Conservation (phyloP, 1,284 basidiomycete genomes). For the Rhodotorula sp. region DNA sequence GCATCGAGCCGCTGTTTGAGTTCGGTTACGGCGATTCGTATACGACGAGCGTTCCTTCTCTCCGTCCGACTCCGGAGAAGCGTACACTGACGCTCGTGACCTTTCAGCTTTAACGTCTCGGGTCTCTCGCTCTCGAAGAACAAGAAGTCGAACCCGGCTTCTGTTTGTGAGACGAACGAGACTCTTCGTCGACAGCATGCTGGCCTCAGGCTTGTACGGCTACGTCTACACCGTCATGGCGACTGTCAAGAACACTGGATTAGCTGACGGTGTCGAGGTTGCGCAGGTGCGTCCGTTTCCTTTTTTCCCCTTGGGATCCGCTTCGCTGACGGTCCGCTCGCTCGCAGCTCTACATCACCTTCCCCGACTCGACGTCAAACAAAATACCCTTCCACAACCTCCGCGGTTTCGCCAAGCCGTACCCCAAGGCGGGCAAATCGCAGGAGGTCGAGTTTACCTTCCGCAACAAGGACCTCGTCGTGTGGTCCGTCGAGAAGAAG, state of each 20-base stretch:
- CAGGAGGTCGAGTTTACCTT: constrained; percentile 47
- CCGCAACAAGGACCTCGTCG: constrained; percentile 51
- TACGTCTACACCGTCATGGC: constrained; percentile 48
- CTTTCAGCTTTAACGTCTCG: constrained; percentile 48
- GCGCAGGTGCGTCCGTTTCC: constrained; percentile 45
- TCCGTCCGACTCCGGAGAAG: no score
- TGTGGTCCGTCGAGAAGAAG: constrained; percentile 50
- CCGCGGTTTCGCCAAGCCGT: constrained; percentile 47
- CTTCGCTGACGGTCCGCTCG: neutral
- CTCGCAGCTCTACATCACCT: constrained; percentile 49
- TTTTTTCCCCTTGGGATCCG: neutral
- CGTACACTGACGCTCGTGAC: no score
- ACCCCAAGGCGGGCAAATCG: constrained; percentile 46
- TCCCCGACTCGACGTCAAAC: constrained; percentile 42
- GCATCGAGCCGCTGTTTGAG: constrained; percentile 51
- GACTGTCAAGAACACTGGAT: constrained; percentile 52
- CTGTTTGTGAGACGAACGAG: constrained; percentile 50
- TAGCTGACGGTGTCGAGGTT: constrained; percentile 50
- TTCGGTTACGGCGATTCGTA: constrained; percentile 55
- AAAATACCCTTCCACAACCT: constrained; percentile 42
- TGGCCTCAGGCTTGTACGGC: constrained; percentile 45
- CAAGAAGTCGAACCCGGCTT: neutral
- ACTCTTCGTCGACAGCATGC: constrained; percentile 35
- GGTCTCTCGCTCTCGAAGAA: constrained; percentile 43
- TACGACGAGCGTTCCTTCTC: constrained; percentile 40